Evolutionary conservation across 1,284 basidiomycete species (phyloP), one percentile per base, ranked within the genome.

Genomic region (Apiotrichum veenhuisii): DNA sequence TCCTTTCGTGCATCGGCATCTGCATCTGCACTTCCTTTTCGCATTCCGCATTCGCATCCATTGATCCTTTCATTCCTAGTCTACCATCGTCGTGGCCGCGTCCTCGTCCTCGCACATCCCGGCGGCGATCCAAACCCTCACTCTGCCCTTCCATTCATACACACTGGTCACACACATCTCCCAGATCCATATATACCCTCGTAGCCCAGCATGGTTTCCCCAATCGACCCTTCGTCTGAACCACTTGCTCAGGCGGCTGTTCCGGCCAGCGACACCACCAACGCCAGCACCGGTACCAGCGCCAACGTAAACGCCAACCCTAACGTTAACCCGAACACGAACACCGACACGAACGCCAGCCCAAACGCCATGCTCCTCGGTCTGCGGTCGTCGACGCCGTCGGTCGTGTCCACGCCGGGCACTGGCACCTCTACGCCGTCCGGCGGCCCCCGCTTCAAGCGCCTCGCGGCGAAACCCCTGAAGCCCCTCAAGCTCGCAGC

Each of bases 401-500:
- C 50, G 33, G 15, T 33, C 33, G 30, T 15, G 9, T 8, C 44
- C 44, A 15, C 38, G 2, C 12, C 48, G 5, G 22, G 22, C 22
- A 20, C 37, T 11, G 37, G 23, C 23, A 22, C 50, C 26, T 27
- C 50, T 4, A 14, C 26, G 3, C 40, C 40, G 2, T 12, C 38
- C 8, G 12, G 27, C 25, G 42, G 23, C 18, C 55, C 54, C 14
- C 59, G 64, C 25, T 54, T 70, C 36, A 61, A 59, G 22, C 60
- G 68, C 30, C 62, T 73, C 10, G 71, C 71, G 2, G 58, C 66
- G 3, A 72, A 71, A 57, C 72, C 72, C 2, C 71, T 75, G 25
- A 73, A 71, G 61, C 72, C 73, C 2, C 70, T 75, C 62, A 75
- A 71, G 61, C 64, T 75, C 33, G 73, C 72, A 3, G 71, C 70